Evolutionary conservation across 805 yeast species (phyloP).

Genomic region (Alloascoidea hylecoeti): DNA sequence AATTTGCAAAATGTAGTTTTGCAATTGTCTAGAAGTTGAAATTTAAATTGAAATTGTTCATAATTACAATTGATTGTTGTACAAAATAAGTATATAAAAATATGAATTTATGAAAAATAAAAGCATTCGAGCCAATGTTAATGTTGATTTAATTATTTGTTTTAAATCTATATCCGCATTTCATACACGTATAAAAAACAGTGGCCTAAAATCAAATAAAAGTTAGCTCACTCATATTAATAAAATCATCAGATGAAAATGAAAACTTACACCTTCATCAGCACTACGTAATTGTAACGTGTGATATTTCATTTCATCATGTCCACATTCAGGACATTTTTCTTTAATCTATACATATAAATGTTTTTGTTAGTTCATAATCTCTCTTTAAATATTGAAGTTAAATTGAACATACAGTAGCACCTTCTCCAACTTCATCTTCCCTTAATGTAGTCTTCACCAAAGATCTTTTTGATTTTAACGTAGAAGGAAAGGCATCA

Average conservation of each 20-base stretch:
- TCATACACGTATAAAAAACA: conserved; percentile 91
- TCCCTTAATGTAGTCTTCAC: conserved; percentile 75
- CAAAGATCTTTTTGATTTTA: conserved; percentile 71
- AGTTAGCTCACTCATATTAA: not conserved
- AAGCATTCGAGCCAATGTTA: too few species aligned
- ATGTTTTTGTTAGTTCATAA: conserved; percentile 1
- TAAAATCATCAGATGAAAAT: not conserved
- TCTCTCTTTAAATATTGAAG: not conserved
- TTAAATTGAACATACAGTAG: conserved; percentile 30
- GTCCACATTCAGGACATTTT: conserved; percentile 96
- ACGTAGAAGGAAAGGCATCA: conserved; percentile 85
- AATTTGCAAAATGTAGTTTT: too few species aligned
- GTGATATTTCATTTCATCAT: conserved; percentile 97
- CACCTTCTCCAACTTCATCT: conserved; percentile 84
- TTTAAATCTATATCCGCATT: conserved; percentile 87
- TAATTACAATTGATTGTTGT: too few species aligned
- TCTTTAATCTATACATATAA: conserved; percentile 48
- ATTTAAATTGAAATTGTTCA: too few species aligned
- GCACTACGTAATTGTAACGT: conserved; percentile 95
- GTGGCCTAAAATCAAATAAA: conserved; percentile 39
- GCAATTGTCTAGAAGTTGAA: too few species aligned
- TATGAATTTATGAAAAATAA: too few species aligned
- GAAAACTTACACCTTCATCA: conserved; percentile 73
- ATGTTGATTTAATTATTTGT: conserved; percentile 85
- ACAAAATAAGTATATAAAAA: too few species aligned